phyloP scores from a whole-genome alignment of 2,329 filamentous ascomycete genomes.

The Lasiodiplodia theobromae region DNA sequence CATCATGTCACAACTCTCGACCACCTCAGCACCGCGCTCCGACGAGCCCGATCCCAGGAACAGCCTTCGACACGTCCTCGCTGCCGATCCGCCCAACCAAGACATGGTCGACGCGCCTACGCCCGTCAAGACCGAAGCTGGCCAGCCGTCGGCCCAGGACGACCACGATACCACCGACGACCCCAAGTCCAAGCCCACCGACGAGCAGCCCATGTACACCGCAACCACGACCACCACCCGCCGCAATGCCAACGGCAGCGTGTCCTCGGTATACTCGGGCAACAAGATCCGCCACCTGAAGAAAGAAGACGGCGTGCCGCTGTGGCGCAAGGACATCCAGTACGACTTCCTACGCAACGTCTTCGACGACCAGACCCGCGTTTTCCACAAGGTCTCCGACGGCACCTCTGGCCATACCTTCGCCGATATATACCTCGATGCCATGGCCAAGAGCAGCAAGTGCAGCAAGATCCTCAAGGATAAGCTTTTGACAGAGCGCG shows the following conservation, averaged over 20 bases:
- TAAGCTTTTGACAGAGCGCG: constrained; percentile 89
- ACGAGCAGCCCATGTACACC: constrained; percentile 51
- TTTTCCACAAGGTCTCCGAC: constrained; percentile 94
- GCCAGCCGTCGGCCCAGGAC: constrained; percentile 40
- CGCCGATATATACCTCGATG: constrained; percentile 96
- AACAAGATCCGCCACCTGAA: constrained; percentile 86
- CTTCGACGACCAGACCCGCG: constrained; percentile 75
- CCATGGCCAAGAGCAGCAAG: constrained; percentile 98
- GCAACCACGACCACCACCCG: constrained; percentile 60
- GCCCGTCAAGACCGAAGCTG: constrained; percentile 38
- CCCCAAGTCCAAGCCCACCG: constrained; percentile 38
- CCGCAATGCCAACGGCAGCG: constrained; percentile 69
- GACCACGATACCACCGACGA: constrained; percentile 42
- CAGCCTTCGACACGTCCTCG: constrained; percentile 49
- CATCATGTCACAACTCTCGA: constrained; percentile 30
- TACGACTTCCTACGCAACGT: constrained; percentile 83
- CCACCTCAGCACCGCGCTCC: constrained; percentile 27
- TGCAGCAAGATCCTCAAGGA: constrained; percentile 98
- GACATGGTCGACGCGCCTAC: constrained; percentile 33
- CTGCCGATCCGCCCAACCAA: constrained; percentile 42
- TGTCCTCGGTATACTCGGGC: constrained; percentile 71
- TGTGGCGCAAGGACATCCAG: constrained; percentile 88
- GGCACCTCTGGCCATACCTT: constrained; percentile 77
- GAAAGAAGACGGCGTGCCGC: constrained; percentile 85
- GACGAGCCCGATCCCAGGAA: constrained; percentile 44